Conservation (phyloP, 2,329 filamentous ascomycete species). For the Colletotrichum spaethianum region DNA sequence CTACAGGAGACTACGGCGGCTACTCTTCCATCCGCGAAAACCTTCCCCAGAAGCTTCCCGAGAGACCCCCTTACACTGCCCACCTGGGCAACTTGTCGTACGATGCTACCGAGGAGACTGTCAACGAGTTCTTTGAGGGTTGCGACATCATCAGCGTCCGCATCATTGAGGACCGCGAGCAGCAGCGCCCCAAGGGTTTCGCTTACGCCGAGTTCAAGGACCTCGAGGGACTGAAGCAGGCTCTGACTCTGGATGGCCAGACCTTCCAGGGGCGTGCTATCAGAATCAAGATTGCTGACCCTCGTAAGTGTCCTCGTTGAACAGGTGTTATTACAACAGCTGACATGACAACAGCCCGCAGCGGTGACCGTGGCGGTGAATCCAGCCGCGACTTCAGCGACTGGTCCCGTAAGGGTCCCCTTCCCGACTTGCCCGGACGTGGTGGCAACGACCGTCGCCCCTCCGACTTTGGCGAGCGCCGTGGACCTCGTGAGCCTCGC, state of each 20-base stretch:
- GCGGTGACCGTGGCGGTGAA: constrained; percentile 76
- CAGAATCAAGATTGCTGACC: constrained; percentile 95
- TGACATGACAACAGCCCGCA: constrained; percentile 79
- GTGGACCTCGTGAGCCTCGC: constrained; percentile 68
- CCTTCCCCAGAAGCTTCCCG: constrained; percentile 70
- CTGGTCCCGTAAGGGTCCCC: constrained; percentile 94
- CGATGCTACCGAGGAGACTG: constrained; percentile 87
- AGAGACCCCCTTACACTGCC: constrained; percentile 93
- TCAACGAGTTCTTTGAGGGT: constrained; percentile 86
- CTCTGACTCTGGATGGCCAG: constrained; percentile 84
- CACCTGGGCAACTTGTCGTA: constrained; percentile 98
- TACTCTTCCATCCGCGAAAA: constrained; percentile 69
- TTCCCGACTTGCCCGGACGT: constrained; percentile 78
- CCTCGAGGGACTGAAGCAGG: constrained; percentile 91
- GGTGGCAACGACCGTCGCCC: constrained; percentile 59
- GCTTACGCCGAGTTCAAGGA: constrained; percentile 96
- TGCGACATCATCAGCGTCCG: constrained; percentile 92
- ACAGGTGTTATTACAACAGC: constrained; percentile 37
- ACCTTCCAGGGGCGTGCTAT: constrained; percentile 91
- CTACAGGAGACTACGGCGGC: constrained; percentile 38
- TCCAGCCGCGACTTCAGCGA: constrained; percentile 83
- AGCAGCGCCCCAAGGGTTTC: constrained; percentile 96
- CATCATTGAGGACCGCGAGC: constrained; percentile 96
- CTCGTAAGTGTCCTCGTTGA: constrained; percentile 77
- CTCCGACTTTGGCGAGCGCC: constrained; percentile 64